Conservation (phyloP, 768 basidiomycete genomes). For the Phaffia australis region DNA sequence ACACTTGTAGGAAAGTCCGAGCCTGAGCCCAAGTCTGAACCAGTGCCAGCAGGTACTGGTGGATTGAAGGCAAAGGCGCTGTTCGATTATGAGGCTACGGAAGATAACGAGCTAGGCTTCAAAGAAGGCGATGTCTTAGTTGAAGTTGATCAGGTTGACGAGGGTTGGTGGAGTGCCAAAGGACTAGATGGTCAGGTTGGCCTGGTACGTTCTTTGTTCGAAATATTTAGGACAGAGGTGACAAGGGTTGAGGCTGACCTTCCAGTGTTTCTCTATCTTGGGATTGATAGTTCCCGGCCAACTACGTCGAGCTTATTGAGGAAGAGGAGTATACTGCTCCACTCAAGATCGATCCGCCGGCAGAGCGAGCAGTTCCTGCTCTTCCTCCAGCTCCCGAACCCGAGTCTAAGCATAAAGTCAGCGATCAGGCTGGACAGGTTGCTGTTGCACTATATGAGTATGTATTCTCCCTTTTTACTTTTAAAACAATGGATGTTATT, state of each 20-base stretch:
- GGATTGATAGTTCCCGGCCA: constrained; percentile 44
- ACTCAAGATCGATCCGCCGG: constrained; percentile 44
- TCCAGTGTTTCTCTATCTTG: neutral
- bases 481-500: constrained; percentile 23
- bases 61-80: constrained; percentile 64
- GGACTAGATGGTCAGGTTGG: constrained; percentile 62
- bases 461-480: constrained; percentile 30
- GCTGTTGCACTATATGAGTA: constrained; percentile 65
- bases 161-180: constrained; percentile 82
- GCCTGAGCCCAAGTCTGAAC: no score
- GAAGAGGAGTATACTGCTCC: constrained; percentile 23
- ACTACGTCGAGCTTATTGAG: constrained; percentile 73
- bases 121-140: constrained; percentile 41
- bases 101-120: constrained; percentile 68
- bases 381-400: constrained; percentile 42
- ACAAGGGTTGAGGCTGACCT: neutral
- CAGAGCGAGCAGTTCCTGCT: constrained; percentile 43
- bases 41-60: constrained; percentile 28
- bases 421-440: constrained; percentile 47
- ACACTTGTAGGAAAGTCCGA: no score
- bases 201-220: constrained; percentile 42
- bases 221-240: neutral
- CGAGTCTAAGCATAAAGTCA: constrained; percentile 44
- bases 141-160: constrained; percentile 71
- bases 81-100: constrained; percentile 66